Percentiles rank a stretch among this genome's conserved stretches.
Conservation (phyloP, 2,329 filamentous ascomycete species). For the Gnomoniopsis smithogilvyi region DNA sequence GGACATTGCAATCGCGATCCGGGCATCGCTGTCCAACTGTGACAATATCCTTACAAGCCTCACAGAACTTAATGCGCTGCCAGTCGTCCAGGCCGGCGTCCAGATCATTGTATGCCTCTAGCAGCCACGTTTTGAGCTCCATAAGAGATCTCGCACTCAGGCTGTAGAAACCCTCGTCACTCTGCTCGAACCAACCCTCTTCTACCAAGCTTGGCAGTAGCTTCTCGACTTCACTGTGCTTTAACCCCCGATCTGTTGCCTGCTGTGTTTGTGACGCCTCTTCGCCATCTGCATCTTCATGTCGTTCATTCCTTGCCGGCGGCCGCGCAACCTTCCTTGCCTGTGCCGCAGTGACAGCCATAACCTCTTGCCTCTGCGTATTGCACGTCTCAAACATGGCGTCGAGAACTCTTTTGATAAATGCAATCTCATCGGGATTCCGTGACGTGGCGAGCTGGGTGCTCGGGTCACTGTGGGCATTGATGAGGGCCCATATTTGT, state of each 20-base stretch:
- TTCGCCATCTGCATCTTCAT: slow-evolving; percentile 32
- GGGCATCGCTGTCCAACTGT: slow-evolving; percentile 79
- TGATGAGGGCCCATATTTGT: slow-evolving; percentile 80
- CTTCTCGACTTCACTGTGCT: slow-evolving; percentile 72
- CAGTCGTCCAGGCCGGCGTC: slow-evolving; percentile 57
- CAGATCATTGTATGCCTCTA: slow-evolving; percentile 85
- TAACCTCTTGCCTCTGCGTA: slow-evolving; percentile 71
- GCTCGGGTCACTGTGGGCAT: slow-evolving; percentile 78
- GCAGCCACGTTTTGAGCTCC: slow-evolving; percentile 79
- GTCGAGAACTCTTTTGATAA: slow-evolving; percentile 83
- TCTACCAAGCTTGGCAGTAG: slow-evolving; percentile 67
- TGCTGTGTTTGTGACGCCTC: slow-evolving; percentile 30
- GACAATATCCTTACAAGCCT: slow-evolving; percentile 85
- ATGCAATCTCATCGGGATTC: slow-evolving; percentile 80
- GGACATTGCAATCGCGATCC: slow-evolving; percentile 61
- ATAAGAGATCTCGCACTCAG: slow-evolving; percentile 76
- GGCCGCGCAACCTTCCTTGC: slow-evolving; percentile 67
- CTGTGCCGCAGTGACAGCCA: slow-evolving; percentile 78
- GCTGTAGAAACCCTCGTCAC: slow-evolving; percentile 66
- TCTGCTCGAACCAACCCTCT: slow-evolving; percentile 84
- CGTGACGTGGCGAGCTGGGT: slow-evolving; percentile 85
- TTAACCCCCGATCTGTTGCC: slow-evolving; percentile 56
- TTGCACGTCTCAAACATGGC: slow-evolving; percentile 92
- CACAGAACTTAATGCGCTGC: slow-evolving; percentile 80
- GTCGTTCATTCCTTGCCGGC: slow-evolving; percentile 33